Base-by-base conservation (phyloP, 2,329 filamentous ascomycete species). In the Colletotrichum truncatum region DNA sequence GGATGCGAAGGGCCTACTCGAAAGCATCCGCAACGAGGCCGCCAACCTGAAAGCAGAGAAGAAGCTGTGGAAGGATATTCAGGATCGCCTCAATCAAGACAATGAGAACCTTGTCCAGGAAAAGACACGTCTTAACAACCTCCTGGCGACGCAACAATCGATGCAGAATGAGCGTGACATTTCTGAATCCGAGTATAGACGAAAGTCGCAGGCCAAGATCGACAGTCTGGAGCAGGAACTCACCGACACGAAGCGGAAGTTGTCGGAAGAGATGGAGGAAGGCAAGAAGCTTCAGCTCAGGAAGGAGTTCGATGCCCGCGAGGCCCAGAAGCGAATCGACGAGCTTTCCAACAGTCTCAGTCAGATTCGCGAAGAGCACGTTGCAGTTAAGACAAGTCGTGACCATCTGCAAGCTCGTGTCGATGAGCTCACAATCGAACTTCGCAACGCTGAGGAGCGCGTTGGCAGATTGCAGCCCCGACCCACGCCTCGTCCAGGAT, bases 21-120 rank as follows among this genome's bases (percentile, higher is more conserved):
- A 99, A 73, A 94, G 93, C 73, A 87, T 98, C 77, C 91, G 94
- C 55, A 94, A 93, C 69, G 96, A 99, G 75, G 93, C 91, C 57
- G 91, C 94, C 14, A 98, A 98, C 73, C 86, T 98, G 32, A 97
- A 97, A 77, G 94, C 95, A 0, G 95, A 98, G 78, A 97, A 97
- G 80, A 92, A 93, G 36, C 84, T 99, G 9, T 97, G 93, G 92
- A 97, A 96, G 81, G 93, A 91, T 60, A 97, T 98, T 32, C 94
- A 98, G 75, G 91, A 92, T 68, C 90, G 97, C 55, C 84, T 98
- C 43, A 91, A 88, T 67, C 93, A 96, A 72, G 94, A 98, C 73
- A 97, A 96, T 69, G 93, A 97, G 73, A 88, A 82, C 18, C 82
- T 98, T 11, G 86, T 92, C 41, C 93, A 97, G 66, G 96, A 99